Evolutionary conservation across 2,329 filamentous ascomycete species (phyloP).

Genomic region (Fusarium setosum): DNA sequence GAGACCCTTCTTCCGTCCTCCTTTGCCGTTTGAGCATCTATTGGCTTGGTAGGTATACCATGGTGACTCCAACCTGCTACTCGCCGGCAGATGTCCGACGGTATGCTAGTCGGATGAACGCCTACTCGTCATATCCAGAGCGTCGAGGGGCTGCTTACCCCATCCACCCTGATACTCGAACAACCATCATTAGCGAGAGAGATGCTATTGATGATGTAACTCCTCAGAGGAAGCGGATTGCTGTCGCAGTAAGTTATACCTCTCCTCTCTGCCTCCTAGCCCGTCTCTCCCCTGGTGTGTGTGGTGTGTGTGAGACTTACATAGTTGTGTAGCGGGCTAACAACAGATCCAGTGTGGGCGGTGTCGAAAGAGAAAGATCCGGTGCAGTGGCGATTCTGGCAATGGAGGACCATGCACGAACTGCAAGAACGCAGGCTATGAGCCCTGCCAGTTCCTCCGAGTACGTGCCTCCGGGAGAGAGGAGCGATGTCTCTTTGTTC

Average conservation of each 20-base stretch:
- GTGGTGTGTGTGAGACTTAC: slow-evolving; percentile 40
- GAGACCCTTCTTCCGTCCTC: slow-evolving; percentile 3
- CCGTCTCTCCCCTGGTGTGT: slow-evolving; percentile 32
- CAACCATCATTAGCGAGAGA: slow-evolving; percentile 45
- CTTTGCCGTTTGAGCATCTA: not conserved
- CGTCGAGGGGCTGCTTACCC: slow-evolving; percentile 32
- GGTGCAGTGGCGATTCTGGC: slow-evolving; percentile 87
- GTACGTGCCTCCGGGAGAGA: slow-evolving; percentile 61
- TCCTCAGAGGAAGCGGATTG: slow-evolving; percentile 67
- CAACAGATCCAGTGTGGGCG: slow-evolving; percentile 76
- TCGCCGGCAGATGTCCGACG: slow-evolving; percentile 34
- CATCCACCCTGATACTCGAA: slow-evolving; percentile 32
- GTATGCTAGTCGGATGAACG: slow-evolving; percentile 17
- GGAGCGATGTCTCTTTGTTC: not conserved
- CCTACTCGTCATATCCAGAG: slow-evolving; percentile 38
- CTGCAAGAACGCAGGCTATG: slow-evolving; percentile 79
- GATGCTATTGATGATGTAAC: slow-evolving; percentile 49
- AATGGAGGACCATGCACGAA: slow-evolving; percentile 84
- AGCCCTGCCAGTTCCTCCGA: slow-evolving; percentile 82
- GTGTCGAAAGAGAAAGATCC: slow-evolving; percentile 94
- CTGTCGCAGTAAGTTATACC: slow-evolving; percentile 64
- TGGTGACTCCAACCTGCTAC: slow-evolving; percentile 38
- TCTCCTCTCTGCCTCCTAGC: not conserved
- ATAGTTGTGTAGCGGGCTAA: slow-evolving; percentile 35
- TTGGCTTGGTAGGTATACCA: slow-evolving; percentile 10